phyloP scores from a whole-genome alignment of 805 yeast genomes.

The Teunomyces lycoperdinae region DNA sequence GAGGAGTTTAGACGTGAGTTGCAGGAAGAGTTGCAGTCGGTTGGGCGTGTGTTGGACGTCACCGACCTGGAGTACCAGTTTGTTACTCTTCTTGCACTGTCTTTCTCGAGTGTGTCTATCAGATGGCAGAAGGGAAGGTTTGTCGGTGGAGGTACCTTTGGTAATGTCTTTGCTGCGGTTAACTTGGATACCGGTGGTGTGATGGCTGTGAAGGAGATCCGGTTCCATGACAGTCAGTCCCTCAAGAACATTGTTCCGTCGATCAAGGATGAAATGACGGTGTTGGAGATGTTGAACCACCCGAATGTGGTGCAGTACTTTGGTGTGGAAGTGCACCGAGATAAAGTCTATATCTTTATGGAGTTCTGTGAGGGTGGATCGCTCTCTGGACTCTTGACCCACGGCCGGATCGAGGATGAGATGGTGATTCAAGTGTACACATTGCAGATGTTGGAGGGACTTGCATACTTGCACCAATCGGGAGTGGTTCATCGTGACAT shows the following conservation, averaged over 20 bases:
- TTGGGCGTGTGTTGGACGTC: conserved; percentile 89
- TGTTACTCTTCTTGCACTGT: conserved; percentile 80
- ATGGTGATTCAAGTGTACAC: conserved; percentile 87
- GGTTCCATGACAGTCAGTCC: conserved; percentile 83
- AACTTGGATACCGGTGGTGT: conserved; percentile 93
- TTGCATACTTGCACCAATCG: conserved; percentile 89
- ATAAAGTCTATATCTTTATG: conserved; percentile 93
- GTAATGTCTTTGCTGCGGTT: conserved; percentile 87
- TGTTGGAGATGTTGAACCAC: conserved; percentile 89
- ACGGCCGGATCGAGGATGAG: conserved; percentile 95
- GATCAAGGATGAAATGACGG: conserved; percentile 95
- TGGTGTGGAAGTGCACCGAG: conserved; percentile 97
- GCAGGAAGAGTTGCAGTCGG: conserved; percentile 44
- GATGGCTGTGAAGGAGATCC: conserved; percentile 94
- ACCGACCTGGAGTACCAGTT: conserved; percentile 85
- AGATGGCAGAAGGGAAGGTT: conserved; percentile 96
- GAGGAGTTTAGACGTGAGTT: conserved; percentile 53
- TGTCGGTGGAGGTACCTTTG: conserved; percentile 95
- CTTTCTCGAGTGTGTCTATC: conserved; percentile 84
- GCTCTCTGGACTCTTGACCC: conserved; percentile 75
- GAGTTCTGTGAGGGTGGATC: conserved; percentile 97
- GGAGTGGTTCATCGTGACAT: conserved; percentile 97
- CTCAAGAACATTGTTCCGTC: conserved; percentile 81
- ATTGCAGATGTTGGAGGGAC: conserved; percentile 89
- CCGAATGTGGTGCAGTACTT: conserved; percentile 95